Evolutionary conservation across 2,329 filamentous ascomycete genomes (phyloP).

Genomic region (Apiospora malaysiana): DNA sequence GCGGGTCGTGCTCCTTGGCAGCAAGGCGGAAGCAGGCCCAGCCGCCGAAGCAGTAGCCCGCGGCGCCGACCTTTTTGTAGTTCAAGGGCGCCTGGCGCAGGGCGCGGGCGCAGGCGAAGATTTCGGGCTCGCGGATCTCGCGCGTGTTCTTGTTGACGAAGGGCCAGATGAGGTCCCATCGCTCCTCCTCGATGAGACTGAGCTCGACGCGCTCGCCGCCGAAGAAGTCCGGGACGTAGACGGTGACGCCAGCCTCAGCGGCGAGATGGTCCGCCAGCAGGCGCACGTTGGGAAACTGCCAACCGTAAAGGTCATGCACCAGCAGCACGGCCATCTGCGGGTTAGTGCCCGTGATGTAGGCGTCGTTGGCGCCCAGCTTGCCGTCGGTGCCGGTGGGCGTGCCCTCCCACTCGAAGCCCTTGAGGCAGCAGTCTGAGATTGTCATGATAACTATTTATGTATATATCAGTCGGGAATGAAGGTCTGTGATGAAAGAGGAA

Average conservation of each 20-base stretch:
- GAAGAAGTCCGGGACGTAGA: slow-evolving; percentile 50
- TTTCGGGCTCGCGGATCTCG: slow-evolving; percentile 45
- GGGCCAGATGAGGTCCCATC: slow-evolving; percentile 45
- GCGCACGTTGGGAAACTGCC: slow-evolving; percentile 51
- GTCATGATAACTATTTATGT: slow-evolving; percentile 26
- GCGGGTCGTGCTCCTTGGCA: slow-evolving; percentile 37
- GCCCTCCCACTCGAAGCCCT: slow-evolving; percentile 49
- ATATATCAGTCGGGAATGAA: not conserved
- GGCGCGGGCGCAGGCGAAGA: slow-evolving; percentile 41
- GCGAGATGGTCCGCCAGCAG: slow-evolving; percentile 56
- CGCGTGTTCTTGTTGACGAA: slow-evolving; percentile 45
- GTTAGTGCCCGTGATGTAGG: slow-evolving; percentile 45
- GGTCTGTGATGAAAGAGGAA: not conserved
- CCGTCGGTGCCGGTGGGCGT: slow-evolving; percentile 43
- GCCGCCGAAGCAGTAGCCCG: slow-evolving; percentile 54
- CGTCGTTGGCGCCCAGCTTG: slow-evolving; percentile 43
- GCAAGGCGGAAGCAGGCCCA: slow-evolving; percentile 53
- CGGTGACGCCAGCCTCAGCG: slow-evolving; percentile 49
- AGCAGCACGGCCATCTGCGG: slow-evolving; percentile 43
- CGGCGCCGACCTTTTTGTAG: slow-evolving; percentile 45
- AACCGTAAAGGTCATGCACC: slow-evolving; percentile 50
- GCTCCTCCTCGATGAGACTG: slow-evolving; percentile 34
- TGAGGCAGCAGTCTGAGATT: slow-evolving; percentile 40
- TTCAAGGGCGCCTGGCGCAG: slow-evolving; percentile 35
- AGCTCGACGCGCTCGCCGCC: slow-evolving; percentile 42